These are phyloP conservation scores for Umbelopsis ramanniana DNA, from an alignment of 192 early-diverging fungal genomes.

Conservation along the genomic window DNA sequence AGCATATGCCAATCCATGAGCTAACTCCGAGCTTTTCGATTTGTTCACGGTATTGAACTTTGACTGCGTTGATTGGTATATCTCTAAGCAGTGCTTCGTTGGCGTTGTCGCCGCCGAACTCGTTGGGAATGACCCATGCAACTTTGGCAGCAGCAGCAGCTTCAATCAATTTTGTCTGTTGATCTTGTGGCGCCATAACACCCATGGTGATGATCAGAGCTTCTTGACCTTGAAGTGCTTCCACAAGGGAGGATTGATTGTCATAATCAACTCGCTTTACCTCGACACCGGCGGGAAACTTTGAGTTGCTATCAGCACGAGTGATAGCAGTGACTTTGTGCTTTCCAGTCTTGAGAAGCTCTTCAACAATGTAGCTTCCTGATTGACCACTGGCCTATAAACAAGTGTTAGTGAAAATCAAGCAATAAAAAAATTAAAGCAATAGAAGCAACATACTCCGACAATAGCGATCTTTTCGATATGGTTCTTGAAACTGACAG, in stretches of 20 bases:
- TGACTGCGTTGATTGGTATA: background rate
- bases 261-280: background rate
- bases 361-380: background rate
- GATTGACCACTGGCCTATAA: background rate
- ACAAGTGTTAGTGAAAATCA: background rate
- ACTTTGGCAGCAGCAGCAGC: background rate
- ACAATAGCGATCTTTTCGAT: conserved; percentile 8
- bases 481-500: background rate
- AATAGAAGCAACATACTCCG: background rate
- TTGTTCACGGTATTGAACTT: background rate
- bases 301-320: background rate
- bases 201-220: background rate
- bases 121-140: background rate
- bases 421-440: background rate
- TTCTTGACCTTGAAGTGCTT: background rate
- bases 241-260: background rate
- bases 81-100: background rate
- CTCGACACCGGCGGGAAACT: background rate
- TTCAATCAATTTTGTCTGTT: background rate
- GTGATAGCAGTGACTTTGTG: background rate
- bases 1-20: conserved; percentile 1
- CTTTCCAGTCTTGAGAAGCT: background rate
- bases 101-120: background rate
- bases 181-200: background rate
- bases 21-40: conserved; percentile 9